Base-by-base conservation (phyloP, 768 basidiomycete species). In the Sutorius australiensis region DNA sequence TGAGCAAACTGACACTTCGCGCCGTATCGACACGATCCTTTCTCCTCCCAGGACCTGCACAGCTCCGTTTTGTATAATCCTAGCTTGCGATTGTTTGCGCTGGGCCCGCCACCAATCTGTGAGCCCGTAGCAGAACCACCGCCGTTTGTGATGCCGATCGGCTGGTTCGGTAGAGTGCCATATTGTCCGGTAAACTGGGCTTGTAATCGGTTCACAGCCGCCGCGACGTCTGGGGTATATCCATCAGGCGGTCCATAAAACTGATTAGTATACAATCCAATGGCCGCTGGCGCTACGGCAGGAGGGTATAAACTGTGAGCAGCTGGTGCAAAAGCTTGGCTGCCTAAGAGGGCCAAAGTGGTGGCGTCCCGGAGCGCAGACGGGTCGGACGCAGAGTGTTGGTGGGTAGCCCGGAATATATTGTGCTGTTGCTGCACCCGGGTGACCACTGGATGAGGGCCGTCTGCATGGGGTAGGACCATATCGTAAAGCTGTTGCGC, bases 1-100 rank as follows among this genome's bases (percentile, higher is more conserved):
- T 95, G 92, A 24, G 92, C 92, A 66, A 95, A 95, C 68, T 95
- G 92, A 65, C 92, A 95, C 71, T 94, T 94, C 46, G 82, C 69
- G 6, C 88, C 89, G 61, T 95, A 95, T 32, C 92, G 79, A 67
- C 91, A 93, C 14, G 81, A 72, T 3, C 89, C 89, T 66, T 93
- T 93, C 72, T 93, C 91, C 67, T 93, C 91, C 91, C 92, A 93
- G 67, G 92, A 94, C 57, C 88, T 76, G 70, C 92, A 93, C 43
- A 93, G 59, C 67, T 92, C 88, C 0, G 92, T 94, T 76, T 95
- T 95, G 77, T 95, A 95, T 43, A 95, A 66, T 16, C 89, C 90
- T 24, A 93, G 72, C 74, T 95, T 95, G 61, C 92, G 80, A 66
- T 95, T 95, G 73, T 94, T 94, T 10, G 91, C 88, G 57, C 89